Evolutionary conservation across 192 early-diverging fungal genomes (phyloP), one percentile per base, ranked within the genome.

Genomic region (Geranomyces variabilis): DNA sequence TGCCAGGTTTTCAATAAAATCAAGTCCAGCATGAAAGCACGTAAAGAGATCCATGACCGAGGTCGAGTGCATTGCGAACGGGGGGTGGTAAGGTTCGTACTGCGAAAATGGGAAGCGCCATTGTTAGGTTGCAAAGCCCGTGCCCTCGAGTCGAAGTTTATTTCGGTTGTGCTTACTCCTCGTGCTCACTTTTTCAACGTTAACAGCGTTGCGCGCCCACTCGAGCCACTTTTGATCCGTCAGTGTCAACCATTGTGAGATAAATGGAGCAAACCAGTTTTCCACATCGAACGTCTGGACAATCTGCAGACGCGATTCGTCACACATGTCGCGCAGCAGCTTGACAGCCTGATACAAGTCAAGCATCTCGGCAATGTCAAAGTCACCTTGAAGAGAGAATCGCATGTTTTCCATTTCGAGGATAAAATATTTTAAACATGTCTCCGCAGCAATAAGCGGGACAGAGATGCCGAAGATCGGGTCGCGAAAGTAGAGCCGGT

Each of bases 21-120:
- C 83, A 55, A 93, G 67, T 5, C 89, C 88, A 61, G 86, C 82
- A 63, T 92, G 83, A 75, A 93, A 93, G 55, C 86, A 87, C n/a
- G 87, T 86, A 75, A 94, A 94, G 6, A 94, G 66, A 73, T 94
- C 92, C 21, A 90, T 80, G 33, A 93, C 87, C 1, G 92, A 94
- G 5, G 90, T 87, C 1, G 93, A 94, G 75, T 90, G 83, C 26
- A 84, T 78, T 33, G 69, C 53, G n/a, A 67, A 59, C 24, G 84
- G 84, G 59, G 51, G 82, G 75, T 66, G 71, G 74, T 34, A 81
- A 63, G 74, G 83, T 83, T 29, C 82, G 75, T 63, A 83, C 77
- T 75, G 59, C 22, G 53, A 66, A 67, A 10, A 53, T 28, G 53
- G 21, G 14, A 61, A 72, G 33, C 31, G 31, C 28, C 24, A 24